Percentiles rank a stretch among this genome's conserved stretches.
phyloP scores from a whole-genome alignment of 768 basidiomycete genomes.

The Tylopilus intermedius region DNA sequence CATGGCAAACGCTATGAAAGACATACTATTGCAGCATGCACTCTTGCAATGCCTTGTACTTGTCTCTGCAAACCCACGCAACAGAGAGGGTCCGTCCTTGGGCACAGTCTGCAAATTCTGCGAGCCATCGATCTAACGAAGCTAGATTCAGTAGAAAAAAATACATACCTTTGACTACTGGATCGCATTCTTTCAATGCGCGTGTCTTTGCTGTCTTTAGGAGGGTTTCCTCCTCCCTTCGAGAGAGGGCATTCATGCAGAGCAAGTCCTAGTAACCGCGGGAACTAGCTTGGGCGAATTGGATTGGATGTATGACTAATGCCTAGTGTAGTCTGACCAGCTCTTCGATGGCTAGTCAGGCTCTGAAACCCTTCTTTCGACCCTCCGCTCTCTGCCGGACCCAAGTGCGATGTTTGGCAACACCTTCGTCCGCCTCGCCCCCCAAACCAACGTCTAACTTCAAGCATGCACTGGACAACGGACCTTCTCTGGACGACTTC shows the following conservation, averaged over 20 bases:
- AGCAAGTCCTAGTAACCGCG: neutral
- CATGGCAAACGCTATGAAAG: neutral
- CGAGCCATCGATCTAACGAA: neutral
- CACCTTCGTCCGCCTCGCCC: conserved; percentile 32
- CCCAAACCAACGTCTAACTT: conserved; percentile 41
- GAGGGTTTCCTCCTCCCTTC: conserved; percentile 83
- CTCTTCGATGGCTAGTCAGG: conserved; percentile 10
- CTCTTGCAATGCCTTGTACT: conserved; percentile 64
- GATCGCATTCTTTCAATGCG: conserved; percentile 75
- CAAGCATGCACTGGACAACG: conserved; percentile 49
- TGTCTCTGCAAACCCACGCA: conserved; percentile 74
- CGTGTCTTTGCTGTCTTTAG: conserved; percentile 75
- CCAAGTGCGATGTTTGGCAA: conserved; percentile 43
- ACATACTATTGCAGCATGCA: conserved; percentile 81
- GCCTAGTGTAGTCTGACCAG: neutral
- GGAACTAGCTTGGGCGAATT: neutral
- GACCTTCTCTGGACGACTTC: conserved; percentile 80
- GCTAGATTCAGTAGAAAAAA: neutral
- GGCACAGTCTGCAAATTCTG: conserved; percentile 85
- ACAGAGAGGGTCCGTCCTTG: conserved; percentile 77
- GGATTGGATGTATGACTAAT: conserved; percentile 8
- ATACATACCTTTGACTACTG: conserved; percentile 58
- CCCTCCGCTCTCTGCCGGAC: conserved; percentile 1
- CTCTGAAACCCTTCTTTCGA: conserved; percentile 14
- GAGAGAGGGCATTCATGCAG: conserved; percentile 79